Percentiles rank a stretch among this genome's conserved stretches.
phyloP scores from a whole-genome alignment of 2,329 filamentous ascomycete species.

The Chlorencoelia australis region DNA sequence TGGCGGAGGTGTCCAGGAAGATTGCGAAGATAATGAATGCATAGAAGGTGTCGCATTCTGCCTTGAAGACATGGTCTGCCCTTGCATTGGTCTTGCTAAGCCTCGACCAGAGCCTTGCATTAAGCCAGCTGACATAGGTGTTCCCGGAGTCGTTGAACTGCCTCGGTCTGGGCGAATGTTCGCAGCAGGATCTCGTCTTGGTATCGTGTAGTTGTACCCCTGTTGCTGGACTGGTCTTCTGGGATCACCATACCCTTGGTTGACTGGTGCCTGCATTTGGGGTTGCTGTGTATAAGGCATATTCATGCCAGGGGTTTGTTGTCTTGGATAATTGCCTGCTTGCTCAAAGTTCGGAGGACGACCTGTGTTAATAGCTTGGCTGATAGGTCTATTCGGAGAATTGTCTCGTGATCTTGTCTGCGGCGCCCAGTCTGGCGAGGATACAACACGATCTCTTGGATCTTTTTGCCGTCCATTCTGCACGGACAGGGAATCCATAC shows the following conservation, averaged over 20 bases:
- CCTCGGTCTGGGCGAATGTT: conserved; percentile 16
- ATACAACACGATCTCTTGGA: conserved; percentile 19
- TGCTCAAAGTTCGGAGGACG: too few relatives aligned
- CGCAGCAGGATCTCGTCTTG: conserved; percentile 3
- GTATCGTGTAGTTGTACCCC: too few relatives aligned
- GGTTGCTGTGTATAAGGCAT: too few relatives aligned
- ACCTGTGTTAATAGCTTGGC: too few relatives aligned
- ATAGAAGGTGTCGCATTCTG: background rate
- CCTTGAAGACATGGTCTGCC: conserved; percentile 12
- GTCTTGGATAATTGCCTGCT: too few relatives aligned
- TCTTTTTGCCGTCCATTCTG: conserved; percentile 25
- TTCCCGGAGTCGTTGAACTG: conserved; percentile 14
- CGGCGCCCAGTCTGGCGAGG: conserved; percentile 36
- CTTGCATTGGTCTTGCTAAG: conserved; percentile 13
- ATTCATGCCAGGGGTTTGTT: too few relatives aligned
- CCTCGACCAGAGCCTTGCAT: conserved; percentile 7
- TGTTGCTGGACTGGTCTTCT: too few relatives aligned
- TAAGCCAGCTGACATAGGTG: conserved; percentile 1
- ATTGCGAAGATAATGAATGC: background rate
- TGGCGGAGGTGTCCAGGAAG: background rate
- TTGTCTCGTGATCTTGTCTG: conserved; percentile 36
- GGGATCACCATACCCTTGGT: too few relatives aligned
- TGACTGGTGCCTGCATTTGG: too few relatives aligned
- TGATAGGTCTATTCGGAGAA: too few relatives aligned
- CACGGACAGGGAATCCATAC: conserved; percentile 37